Evolutionary conservation across 306 rosid species (phyloP), one percentile per base, ranked within the genome.

Genomic region (Quercus robur): DNA sequence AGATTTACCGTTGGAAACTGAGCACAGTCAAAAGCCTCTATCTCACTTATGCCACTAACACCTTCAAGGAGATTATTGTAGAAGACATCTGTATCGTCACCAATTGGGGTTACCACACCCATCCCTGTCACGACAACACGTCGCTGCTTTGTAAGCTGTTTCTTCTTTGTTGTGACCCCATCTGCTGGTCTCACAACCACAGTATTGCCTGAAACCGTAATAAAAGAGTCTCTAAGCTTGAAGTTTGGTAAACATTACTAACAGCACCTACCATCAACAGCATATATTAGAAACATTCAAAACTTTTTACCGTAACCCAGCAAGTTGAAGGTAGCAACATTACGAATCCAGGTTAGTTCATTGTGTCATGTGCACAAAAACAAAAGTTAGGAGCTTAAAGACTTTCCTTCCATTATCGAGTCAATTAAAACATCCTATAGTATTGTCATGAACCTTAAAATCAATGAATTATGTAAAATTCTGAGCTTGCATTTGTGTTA

Each of bases 51-150:
- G 79, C 99, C 99, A 83, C 99, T 93, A 77, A 85, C 92, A 77
- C 99, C 99, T 80, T 93, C 87, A n/a, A 95, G 97, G 82, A 93
- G 86, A 84, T 95, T 95, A 72, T 84, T 89, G 87, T 95, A 95
- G 89, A 93, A 95, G 81, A 86, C 82, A 75, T 95, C 94, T 26
- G 88, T 84, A 25, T 95, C 96, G 76, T 95, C 98, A 74, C 99
- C 99, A 23, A 95, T 86, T 26, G 99, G 94, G 52, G 96, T 90
- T 78, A 90, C 98, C 81, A 95, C 98, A 73, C 99, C 97, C 94
- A 91, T 81, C 44, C 99, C 99, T 7, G 99, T 95, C 71, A 95
- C 97, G 78, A 95, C 98, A 70, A 95, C 99, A 82, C 94, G 91
- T 77, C 98, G 90, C 83, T 95, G 95, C 80, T 84, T 90, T 51